A percentile compares a stretch with the other conserved stretches of the same genome.
These are phyloP conservation scores for Mrakia frigida DNA, from an alignment of 768 basidiomycete species.

Conservation along the genomic window DNA sequence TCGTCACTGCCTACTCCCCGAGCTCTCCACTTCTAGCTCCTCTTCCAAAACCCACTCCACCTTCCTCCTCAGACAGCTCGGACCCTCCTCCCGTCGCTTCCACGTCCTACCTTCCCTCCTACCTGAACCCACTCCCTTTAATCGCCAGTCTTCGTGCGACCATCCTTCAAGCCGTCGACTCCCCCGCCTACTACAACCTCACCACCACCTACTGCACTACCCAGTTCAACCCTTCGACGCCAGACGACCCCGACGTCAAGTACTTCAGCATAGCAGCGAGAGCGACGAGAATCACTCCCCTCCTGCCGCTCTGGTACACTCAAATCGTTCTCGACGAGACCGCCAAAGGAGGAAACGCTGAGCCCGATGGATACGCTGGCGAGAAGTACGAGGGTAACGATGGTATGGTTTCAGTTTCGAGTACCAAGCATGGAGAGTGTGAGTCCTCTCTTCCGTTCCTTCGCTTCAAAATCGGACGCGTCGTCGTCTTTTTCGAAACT, in stretches of 20 bases:
- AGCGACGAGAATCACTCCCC: conserved; percentile 47
- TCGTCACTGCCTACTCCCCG: conserved; percentile 46
- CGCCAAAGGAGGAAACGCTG: conserved; percentile 57
- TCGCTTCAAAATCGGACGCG: neutral
- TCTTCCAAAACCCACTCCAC: conserved; percentile 2
- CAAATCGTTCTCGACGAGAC: conserved; percentile 87
- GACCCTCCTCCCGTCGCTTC: neutral
- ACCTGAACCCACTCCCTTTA: conserved; percentile 29
- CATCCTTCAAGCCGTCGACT: conserved; percentile 84
- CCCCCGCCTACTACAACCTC: conserved; percentile 91
- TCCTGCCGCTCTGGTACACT: conserved; percentile 91
- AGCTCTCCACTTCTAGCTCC: conserved; percentile 46
- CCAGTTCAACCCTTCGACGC: conserved; percentile 52
- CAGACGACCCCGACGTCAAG: conserved; percentile 66
- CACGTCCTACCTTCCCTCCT: conserved; percentile 17
- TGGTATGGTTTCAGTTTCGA: conserved; percentile 79
- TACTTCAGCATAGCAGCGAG: conserved; percentile 89
- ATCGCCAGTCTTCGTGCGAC: conserved; percentile 65
- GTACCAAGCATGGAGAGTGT: conserved; percentile 86
- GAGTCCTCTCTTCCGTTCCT: neutral
- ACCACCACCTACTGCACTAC: conserved; percentile 67
- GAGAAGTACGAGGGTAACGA: conserved; percentile 64
- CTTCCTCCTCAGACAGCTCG: neutral
- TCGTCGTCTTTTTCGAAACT: neutral
- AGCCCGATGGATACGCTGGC: conserved; percentile 41